Percentiles rank a stretch among this genome's conserved stretches.
phyloP scores from a whole-genome alignment of 495 filamentous ascomycete species.

The Daldinia loculata region DNA sequence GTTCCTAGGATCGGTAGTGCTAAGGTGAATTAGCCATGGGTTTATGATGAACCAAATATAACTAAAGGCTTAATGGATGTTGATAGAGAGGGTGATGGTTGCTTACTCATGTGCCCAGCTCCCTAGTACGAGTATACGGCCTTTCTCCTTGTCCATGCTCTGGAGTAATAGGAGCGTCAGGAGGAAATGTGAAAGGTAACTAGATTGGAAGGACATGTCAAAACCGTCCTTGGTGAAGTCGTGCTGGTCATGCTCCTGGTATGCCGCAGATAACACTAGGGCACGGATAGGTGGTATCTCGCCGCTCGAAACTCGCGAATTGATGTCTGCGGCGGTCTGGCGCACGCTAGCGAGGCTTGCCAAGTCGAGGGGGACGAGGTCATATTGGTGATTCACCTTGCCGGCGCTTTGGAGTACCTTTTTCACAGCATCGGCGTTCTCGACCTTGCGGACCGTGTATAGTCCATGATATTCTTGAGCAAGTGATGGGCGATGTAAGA shows the following conservation, averaged over 20 bases:
- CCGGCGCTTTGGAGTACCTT: slow-evolving; percentile 44
- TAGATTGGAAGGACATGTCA: slow-evolving; percentile 57
- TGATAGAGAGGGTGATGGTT: neutral
- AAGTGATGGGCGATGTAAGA: slow-evolving; percentile 48
- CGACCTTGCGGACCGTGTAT: slow-evolving; percentile 51
- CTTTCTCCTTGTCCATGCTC: slow-evolving; percentile 54
- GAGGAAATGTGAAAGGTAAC: slow-evolving; percentile 56
- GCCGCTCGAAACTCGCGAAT: slow-evolving; percentile 46
- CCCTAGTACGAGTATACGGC: slow-evolving; percentile 54
- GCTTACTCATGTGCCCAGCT: slow-evolving; percentile 56
- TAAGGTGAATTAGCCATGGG: slow-evolving; percentile 1
- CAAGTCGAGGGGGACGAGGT: slow-evolving; percentile 54
- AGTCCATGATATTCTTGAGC: slow-evolving; percentile 51
- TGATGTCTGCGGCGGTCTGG: slow-evolving; percentile 50
- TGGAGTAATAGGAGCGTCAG: slow-evolving; percentile 55
- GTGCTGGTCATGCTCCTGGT: slow-evolving; percentile 45
- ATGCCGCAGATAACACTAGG: slow-evolving; percentile 57
- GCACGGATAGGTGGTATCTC: slow-evolving; percentile 54
- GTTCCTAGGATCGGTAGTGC: slow-evolving; percentile 42
- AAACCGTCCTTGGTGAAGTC: slow-evolving; percentile 51
- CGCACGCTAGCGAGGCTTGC: slow-evolving; percentile 52
- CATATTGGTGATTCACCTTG: slow-evolving; percentile 48
- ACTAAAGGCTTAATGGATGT: neutral
- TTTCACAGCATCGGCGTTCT: slow-evolving; percentile 46
- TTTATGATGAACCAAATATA: neutral